These are phyloP conservation scores for Leccinum olivaceopallidum DNA, from an alignment of 768 basidiomycete species.

Conservation along the genomic window DNA sequence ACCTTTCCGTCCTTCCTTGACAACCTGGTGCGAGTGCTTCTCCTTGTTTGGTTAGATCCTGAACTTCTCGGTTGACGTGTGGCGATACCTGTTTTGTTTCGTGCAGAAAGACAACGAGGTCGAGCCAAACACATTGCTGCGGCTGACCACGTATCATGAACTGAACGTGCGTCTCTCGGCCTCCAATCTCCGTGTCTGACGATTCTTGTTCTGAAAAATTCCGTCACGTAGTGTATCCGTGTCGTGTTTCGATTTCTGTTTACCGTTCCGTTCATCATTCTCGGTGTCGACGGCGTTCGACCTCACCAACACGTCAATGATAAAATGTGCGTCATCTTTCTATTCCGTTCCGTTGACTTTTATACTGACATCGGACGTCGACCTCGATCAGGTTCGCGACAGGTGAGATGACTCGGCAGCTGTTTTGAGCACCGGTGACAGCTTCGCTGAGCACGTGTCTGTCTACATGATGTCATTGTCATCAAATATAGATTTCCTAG, in stretches of 20 bases:
- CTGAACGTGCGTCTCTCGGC: constrained; percentile 61
- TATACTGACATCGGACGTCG: neutral
- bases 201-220: neutral
- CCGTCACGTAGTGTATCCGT: constrained; percentile 55
- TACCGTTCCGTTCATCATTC: constrained; percentile 59
- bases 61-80: neutral
- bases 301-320: constrained; percentile 36
- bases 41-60: neutral
- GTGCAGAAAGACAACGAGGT: constrained; percentile 59
- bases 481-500: constrained; percentile 50
- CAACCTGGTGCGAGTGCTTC: constrained; percentile 46
- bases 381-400: constrained; percentile 25
- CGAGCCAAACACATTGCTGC: constrained; percentile 63
- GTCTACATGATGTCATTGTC: neutral
- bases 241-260: constrained; percentile 75
- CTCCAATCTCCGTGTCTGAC: neutral
- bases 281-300: constrained; percentile 68
- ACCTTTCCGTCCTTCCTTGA: constrained; percentile 65
- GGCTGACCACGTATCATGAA: constrained; percentile 79
- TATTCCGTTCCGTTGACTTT: neutral
- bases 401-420: constrained; percentile 13
- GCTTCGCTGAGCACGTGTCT: neutral
- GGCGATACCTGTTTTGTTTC: neutral
- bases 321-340: neutral
- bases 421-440: too few species aligned